Conservation (phyloP, 495 filamentous ascomycete genomes). For the Geopyxis carbonaria region DNA sequence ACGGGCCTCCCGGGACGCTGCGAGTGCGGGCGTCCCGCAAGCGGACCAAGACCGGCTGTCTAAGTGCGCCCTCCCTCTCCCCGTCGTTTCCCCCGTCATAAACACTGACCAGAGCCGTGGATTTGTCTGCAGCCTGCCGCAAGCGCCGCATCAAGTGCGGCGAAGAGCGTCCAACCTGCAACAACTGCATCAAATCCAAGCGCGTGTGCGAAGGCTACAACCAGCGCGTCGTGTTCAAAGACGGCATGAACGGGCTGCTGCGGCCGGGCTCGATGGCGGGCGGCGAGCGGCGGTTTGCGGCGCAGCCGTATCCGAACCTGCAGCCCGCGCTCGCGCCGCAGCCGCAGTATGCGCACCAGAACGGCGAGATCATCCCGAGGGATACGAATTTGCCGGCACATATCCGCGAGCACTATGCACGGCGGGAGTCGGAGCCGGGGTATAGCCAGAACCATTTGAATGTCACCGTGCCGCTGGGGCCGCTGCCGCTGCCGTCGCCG, state of each 20-base stretch:
- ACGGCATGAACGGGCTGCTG: constrained; percentile 39
- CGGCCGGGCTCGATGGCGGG: constrained; percentile 28
- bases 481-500: not conserved
- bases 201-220: constrained; percentile 89
- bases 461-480: constrained; percentile 10
- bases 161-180: constrained; percentile 80
- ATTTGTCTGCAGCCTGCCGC: constrained; percentile 51
- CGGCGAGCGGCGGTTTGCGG: constrained; percentile 25
- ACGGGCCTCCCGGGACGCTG: constrained; percentile 2
- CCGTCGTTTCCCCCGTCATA: not conserved
- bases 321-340: constrained; percentile 18
- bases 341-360: constrained; percentile 23
- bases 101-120: not conserved
- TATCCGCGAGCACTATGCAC: constrained; percentile 14
- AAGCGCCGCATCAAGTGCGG: constrained; percentile 94
- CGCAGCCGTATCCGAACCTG: constrained; percentile 26
- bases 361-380: constrained; percentile 18
- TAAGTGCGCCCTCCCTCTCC: constrained; percentile 44
- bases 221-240: constrained; percentile 81
- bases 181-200: constrained; percentile 88
- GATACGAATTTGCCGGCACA: constrained; percentile 20
- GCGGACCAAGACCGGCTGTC: constrained; percentile 88
- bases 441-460: too few species aligned
- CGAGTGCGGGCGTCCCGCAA: constrained; percentile 42
- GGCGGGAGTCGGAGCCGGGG: constrained; percentile 10